Conservation (phyloP, 2,329 filamentous ascomycete species). For the Ophiostoma australiae region DNA sequence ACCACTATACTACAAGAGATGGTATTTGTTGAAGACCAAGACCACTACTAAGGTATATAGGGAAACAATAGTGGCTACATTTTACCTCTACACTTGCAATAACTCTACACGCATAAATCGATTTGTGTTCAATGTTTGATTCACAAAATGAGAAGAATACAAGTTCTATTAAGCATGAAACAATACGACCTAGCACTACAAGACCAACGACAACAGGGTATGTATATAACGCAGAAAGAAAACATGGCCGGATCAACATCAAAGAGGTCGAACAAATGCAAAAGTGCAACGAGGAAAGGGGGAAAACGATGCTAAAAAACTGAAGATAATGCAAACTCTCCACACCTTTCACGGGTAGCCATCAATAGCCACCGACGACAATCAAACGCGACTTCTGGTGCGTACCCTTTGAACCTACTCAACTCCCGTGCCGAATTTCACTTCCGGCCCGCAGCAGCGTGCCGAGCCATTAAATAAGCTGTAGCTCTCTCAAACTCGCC, state of each 20-base stretch:
- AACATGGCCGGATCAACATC: neutral
- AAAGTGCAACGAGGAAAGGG: neutral
- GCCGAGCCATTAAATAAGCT: neutral
- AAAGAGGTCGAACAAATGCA: neutral
- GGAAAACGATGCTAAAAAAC: neutral
- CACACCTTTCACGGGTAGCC: neutral
- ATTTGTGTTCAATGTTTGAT: too few species aligned
- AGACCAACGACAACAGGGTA: slow-evolving; percentile 4
- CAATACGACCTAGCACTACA: neutral
- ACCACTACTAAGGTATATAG: neutral
- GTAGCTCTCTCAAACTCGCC: neutral
- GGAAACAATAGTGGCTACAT: neutral
- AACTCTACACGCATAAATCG: too few species aligned
- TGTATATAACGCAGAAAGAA: slow-evolving; percentile 3
- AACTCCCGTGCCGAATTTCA: neutral
- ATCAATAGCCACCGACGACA: neutral
- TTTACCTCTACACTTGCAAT: too few species aligned
- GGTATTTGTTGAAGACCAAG: neutral
- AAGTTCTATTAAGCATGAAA: neutral
- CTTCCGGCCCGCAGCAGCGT: neutral
- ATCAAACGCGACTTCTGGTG: neutral
- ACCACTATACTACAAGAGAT: slow-evolving; percentile 28
- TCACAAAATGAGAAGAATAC: neutral
- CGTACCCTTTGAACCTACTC: too few species aligned
- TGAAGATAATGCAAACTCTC: neutral